phyloP scores from a whole-genome alignment of 2,329 filamentous ascomycete genomes.

The Aspergillus pseudoglaucus region DNA sequence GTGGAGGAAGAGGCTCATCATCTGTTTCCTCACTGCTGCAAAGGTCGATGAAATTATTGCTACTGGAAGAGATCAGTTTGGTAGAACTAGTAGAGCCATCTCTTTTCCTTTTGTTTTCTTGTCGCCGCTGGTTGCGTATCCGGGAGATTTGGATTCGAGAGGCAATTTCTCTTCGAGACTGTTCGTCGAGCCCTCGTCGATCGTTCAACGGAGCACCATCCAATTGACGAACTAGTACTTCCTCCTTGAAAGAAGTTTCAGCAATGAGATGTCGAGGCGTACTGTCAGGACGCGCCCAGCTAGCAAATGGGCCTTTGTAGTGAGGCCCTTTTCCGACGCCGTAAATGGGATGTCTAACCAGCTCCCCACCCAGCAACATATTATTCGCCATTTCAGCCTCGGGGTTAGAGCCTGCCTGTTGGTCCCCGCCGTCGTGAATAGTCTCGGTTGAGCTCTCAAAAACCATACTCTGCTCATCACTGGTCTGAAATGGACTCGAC shows the following conservation, averaged over 20 bases:
- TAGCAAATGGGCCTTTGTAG: slow-evolving; percentile 37
- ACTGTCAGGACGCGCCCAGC: slow-evolving; percentile 30
- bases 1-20: not conserved
- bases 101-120: slow-evolving; percentile 15
- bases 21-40: slow-evolving; percentile 13
- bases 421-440: slow-evolving; percentile 2
- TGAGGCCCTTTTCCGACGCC: slow-evolving; percentile 35
- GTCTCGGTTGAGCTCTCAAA: slow-evolving; percentile 19
- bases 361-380: slow-evolving; percentile 27
- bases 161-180: slow-evolving; percentile 12
- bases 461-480: slow-evolving; percentile 15
- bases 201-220: slow-evolving; percentile 15
- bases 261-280: slow-evolving; percentile 16
- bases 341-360: slow-evolving; percentile 29
- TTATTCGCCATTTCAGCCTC: slow-evolving; percentile 21
- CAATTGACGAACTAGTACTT: slow-evolving; percentile 26
- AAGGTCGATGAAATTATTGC: slow-evolving; percentile 10
- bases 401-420: slow-evolving; percentile 12
- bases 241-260: slow-evolving; percentile 17
- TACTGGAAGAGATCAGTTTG: not conserved
- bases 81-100: not conserved
- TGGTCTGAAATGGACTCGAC: slow-evolving; percentile 21
- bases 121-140: slow-evolving; percentile 20
- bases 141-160: slow-evolving; percentile 20
- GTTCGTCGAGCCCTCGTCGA: slow-evolving; percentile 15